Base-by-base conservation (phyloP, 2,329 filamentous ascomycete genomes). In the Grosmannia penicillata region DNA sequence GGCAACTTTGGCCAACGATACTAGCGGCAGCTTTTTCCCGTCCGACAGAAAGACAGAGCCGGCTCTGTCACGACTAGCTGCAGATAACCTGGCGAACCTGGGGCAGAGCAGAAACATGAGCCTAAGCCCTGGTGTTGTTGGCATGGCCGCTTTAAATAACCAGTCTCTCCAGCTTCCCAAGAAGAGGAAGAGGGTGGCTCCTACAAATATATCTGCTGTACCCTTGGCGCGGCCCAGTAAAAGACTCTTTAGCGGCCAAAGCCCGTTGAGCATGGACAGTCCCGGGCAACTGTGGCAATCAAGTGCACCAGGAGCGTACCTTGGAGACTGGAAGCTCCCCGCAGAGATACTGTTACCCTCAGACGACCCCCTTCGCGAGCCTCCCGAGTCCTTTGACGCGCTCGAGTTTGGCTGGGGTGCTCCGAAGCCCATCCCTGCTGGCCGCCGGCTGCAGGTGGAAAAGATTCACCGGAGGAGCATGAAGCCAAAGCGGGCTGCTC, bases 371-470 rank as follows among this genome's bases (percentile, higher is more conserved):
- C 30, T 43, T 2, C 26, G 37, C 10, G 3, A 5, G 15, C 11
- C 11, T 14, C 4, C 4, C 11, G 23, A 8, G 10, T 2, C 19
- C 4, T 14, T 11, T 11, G 28, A 14, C 11, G 10, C 17, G 6
- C 11, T 15, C 9, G 30, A 29, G 8, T 47, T 47, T 25, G 19
- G 39, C 25, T 47, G 45, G 45, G 25, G 26, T 1, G 17, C 8
- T 5, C 15, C 38, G 1, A 15, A 49, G 11, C 38, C 40, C 2
- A 48, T 65, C 1, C 60, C 65, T 2, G 51, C 53, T 6, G 69
- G 66, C 0, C 62, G 59, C 24, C 59, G 63, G 30, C 47, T 61
- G 3, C 67, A 63, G 38, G 60, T 66, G 3, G 48, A 63, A 38
- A 52, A 47, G 6, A 48, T 53, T 1, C 58, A 71, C 45, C 63